These are phyloP conservation scores for Monosporozyma siamensis DNA, from an alignment of 805 yeast genomes.

Conservation along the genomic window DNA sequence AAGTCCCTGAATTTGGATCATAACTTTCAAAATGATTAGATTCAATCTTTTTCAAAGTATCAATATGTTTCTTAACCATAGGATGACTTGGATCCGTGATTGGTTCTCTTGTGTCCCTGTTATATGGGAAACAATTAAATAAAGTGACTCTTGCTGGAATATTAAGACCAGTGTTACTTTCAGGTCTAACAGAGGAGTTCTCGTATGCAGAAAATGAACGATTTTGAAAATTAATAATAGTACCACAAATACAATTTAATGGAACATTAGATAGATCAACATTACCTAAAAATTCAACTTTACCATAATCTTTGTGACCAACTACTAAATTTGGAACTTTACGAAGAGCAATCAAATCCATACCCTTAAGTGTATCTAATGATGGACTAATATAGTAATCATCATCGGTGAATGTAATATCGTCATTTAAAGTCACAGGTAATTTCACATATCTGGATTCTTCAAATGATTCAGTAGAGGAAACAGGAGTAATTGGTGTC, in stretches of 20 bases:
- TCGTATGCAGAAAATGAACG: conserved; percentile 67
- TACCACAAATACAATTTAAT: conserved; percentile 55
- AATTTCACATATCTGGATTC: not conserved
- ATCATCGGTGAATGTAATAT: conserved; percentile 45
- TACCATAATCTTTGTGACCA: conserved; percentile 69
- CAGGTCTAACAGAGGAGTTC: conserved; percentile 47
- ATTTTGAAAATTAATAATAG: conserved; percentile 49
- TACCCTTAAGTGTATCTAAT: conserved; percentile 46
- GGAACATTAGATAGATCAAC: conserved; percentile 72
- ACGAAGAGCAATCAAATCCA: conserved; percentile 56
- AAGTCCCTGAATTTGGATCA: conserved; percentile 65
- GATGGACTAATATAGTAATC: conserved; percentile 89
- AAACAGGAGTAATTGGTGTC: conserved; percentile 4
- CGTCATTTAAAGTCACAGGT: conserved; percentile 23
- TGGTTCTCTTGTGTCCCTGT: conserved; percentile 59
- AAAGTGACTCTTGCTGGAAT: conserved; percentile 63
- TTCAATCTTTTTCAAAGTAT: conserved; percentile 50
- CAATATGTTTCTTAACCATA: conserved; percentile 56
- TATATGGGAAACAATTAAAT: conserved; percentile 73
- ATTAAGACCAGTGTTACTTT: conserved; percentile 73
- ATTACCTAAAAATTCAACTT: conserved; percentile 65
- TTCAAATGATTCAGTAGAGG: not conserved
- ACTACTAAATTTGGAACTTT: conserved; percentile 55
- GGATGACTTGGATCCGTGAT: conserved; percentile 73
- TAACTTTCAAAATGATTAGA: conserved; percentile 58